A percentile compares a stretch with the other conserved stretches of the same genome.
Evolutionary conservation across 1,139 yeast species (phyloP).

Genomic region (Spathaspora sp.): DNA sequence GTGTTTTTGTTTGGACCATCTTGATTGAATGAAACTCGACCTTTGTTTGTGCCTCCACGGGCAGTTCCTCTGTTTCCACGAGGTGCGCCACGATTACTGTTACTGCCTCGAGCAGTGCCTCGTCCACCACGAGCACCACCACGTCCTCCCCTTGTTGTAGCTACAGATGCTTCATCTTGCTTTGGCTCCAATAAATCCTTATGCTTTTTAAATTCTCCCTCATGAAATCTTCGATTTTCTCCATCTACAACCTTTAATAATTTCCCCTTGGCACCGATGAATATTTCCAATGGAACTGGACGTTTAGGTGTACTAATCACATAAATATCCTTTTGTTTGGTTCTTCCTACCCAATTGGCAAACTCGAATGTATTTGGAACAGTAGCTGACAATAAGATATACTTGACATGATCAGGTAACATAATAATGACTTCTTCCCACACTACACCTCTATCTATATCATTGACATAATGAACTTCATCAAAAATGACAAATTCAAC

Average conservation of each 20-base stretch:
- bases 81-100: not conserved
- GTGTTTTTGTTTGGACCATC: conserved; percentile 79
- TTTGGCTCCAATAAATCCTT: conserved; percentile 44
- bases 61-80: not conserved
- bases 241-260: conserved; percentile 74
- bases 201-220: conserved; percentile 63
- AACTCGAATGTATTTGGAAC: conserved; percentile 97
- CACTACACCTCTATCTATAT: conserved; percentile 95
- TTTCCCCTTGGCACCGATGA: conserved; percentile 70
- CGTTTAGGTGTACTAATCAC: conserved; percentile 95
- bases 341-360: conserved; percentile 98
- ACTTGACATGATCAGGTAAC: conserved; percentile 93
- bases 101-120: conserved; percentile 12
- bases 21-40: conserved; percentile 39
- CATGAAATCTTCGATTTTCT: conserved; percentile 60
- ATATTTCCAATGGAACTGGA: conserved; percentile 92
- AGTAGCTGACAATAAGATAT: conserved; percentile 87
- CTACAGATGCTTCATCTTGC: conserved; percentile 39
- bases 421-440: conserved; percentile 99
- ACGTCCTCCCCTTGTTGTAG: conserved; percentile 47
- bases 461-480: conserved; percentile 97
- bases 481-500: conserved; percentile 97
- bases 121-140: conserved; percentile 32
- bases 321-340: conserved; percentile 91
- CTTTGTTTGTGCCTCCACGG: conserved; percentile 1